Evolutionary conservation across 306 rosid species (phyloP).

Genomic region (Trichosanthes truncata): DNA sequence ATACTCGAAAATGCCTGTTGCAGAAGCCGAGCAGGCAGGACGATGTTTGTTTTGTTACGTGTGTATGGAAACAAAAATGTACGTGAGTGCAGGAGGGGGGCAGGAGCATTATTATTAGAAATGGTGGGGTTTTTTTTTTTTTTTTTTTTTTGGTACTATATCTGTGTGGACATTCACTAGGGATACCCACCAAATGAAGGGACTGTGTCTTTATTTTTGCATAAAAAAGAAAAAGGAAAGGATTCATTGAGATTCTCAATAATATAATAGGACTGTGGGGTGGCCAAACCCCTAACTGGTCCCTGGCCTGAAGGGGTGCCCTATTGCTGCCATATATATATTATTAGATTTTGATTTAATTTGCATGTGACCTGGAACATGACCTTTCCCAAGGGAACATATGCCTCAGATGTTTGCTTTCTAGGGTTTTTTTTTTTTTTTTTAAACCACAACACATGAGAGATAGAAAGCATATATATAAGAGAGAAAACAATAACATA

Average conservation of each 20-base stretch:
- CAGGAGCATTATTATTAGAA: conserved; percentile 1
- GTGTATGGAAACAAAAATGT: conserved; percentile 1
- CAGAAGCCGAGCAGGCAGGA: neutral
- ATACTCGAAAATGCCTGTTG: neutral
- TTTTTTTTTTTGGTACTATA: neutral
- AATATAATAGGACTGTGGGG: neutral
- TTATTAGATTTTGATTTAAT: conserved; percentile 3
- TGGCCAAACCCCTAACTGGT: neutral
- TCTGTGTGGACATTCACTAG: conserved; percentile 4
- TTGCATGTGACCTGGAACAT: neutral
- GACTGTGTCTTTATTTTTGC: neutral
- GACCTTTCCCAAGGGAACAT: conserved; percentile 6
- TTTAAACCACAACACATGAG: neutral
- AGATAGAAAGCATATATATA: neutral
- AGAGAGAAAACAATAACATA: neutral
- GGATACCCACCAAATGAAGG: conserved; percentile 4
- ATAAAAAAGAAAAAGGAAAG: neutral
- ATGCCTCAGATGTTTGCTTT: conserved; percentile 5
- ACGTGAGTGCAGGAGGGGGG: neutral
- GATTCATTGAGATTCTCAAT: neutral
- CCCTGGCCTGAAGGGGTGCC: neutral
- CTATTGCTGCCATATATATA: neutral
- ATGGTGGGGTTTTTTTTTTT: conserved; percentile 3
- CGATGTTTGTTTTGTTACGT: neutral
- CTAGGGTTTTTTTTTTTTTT: conserved; percentile 5